Evolutionary conservation across 148 eudicot genomes (phyloP), one percentile per base, ranked within the genome.

Genomic region (Mesembryanthemum crystallinum): DNA sequence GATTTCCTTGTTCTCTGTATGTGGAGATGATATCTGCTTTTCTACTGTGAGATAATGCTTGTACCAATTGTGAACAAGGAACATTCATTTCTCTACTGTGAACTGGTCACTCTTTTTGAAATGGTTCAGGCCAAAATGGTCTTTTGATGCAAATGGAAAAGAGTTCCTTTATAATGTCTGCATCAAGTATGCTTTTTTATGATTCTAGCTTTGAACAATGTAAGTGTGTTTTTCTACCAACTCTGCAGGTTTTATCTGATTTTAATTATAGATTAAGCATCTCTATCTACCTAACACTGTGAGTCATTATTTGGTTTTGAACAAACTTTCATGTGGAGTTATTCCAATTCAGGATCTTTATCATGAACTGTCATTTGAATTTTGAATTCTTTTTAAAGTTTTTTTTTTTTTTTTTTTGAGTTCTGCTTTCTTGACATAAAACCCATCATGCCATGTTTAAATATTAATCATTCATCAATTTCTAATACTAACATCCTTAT

Each of bases 261-360:
- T 21, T 57, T 57, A 69, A 51, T 58, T 86, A 42, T 68, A 45
- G 54, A 60, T 12, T 64, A 74, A 82, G 80, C 80, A 75, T 82
- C 33, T 52, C 14, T 58, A 62, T 61, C 85, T 74, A 79, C 81
- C 80, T 63, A 60, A 74, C 65, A 27, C 68, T 73, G 39, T 3
- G 25, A 55, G 25, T 64, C 8, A 78, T 71, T 45, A 29, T 1
- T 37, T 64, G 5, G 17, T 18, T 18, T 54, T 8, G n/a, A 17
- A 21, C 27, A 57, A 23, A 18, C 73, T 70, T 79, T 64, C 73
- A 74, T 70, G 57, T 60, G 79, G 67, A 58, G 37, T 72, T 77
- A 75, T 82, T 80, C 77, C 74, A 39, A 32, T 35, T 9, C 13
- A 30, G 15, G 55, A 52, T 78, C 23, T 33, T 69, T 42, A 43